These are phyloP conservation scores for Vitis riparia DNA, from an alignment of 164 flowering plant genomes.

Conservation along the genomic window DNA sequence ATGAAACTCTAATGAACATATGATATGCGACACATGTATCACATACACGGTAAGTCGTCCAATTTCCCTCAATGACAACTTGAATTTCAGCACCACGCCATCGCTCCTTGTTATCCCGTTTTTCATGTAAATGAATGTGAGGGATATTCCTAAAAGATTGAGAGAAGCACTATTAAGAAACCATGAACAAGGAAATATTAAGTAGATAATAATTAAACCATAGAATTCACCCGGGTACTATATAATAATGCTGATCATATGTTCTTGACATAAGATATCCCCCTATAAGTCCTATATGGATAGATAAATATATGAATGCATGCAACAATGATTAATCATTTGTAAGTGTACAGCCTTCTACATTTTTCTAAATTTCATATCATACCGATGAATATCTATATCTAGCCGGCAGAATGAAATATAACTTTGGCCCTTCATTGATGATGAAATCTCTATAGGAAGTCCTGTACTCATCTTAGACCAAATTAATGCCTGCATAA, in stretches of 20 bases:
- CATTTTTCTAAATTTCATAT: not conserved
- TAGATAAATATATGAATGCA: too few relatives aligned
- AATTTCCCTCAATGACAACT: slow-evolving; percentile 97
- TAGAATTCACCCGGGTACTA: not conserved
- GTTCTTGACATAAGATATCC: not conserved
- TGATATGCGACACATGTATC: not conserved
- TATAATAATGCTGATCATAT: not conserved
- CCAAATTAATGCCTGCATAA: slow-evolving; percentile 94
- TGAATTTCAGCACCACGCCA: slow-evolving; percentile 99
- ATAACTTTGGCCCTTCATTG: slow-evolving; percentile 76
- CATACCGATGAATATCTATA: slow-evolving; percentile 91
- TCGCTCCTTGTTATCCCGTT: slow-evolving; percentile 58
- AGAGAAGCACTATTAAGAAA: not conserved
- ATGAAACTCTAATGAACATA: not conserved
- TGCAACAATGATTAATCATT: too few relatives aligned
- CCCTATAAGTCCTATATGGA: too few relatives aligned
- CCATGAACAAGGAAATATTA: not conserved
- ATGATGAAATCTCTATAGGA: slow-evolving; percentile 92
- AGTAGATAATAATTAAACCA: not conserved
- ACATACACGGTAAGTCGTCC: slow-evolving; percentile 96
- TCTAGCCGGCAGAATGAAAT: slow-evolving; percentile 87
- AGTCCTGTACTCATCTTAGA: slow-evolving; percentile 99
- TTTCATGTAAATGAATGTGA: slow-evolving; percentile 89
- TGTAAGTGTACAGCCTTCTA: not conserved
- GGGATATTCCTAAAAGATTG: slow-evolving; percentile 74